phyloP scores from a whole-genome alignment of 1,284 basidiomycete genomes.

The Taiwanofungus camphoratus region DNA sequence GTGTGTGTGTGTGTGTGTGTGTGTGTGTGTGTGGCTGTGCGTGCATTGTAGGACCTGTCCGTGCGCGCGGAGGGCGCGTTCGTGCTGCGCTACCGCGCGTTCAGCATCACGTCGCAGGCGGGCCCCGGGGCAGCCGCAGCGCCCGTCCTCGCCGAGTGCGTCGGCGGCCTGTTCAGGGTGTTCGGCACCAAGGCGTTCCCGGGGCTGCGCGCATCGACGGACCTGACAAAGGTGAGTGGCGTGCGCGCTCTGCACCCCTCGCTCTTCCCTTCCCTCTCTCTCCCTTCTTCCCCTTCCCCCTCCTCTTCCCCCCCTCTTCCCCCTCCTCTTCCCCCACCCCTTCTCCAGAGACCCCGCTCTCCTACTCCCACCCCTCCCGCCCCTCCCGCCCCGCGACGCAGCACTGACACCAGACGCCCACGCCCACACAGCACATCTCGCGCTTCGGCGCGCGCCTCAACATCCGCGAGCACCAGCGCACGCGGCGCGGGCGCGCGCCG shows the following conservation, averaged over 20 bases:
- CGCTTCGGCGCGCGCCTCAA: not conserved
- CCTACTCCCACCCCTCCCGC: too few species aligned
- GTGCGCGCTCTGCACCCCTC: not conserved
- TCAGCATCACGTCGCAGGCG: constrained; percentile 5
- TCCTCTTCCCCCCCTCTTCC: too few species aligned
- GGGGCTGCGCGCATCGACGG: constrained; percentile 59
- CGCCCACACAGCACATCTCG: not conserved
- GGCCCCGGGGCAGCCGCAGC: constrained; percentile 26
- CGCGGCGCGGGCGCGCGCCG: too few species aligned
- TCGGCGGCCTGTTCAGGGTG: constrained; percentile 58
- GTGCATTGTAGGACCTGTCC: constrained; percentile 6
- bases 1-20: too few species aligned
- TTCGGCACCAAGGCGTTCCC: constrained; percentile 77
- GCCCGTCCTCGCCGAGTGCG: constrained; percentile 59
- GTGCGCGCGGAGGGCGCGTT: constrained; percentile 3
- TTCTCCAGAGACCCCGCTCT: too few species aligned
- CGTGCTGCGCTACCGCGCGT: constrained; percentile 1
- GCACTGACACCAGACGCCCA: not conserved
- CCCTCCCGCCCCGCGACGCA: too few species aligned
- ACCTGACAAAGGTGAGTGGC: constrained; percentile 55
- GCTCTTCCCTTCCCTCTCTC: too few species aligned
- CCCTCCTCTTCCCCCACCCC: too few species aligned
- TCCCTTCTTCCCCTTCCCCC: too few species aligned
- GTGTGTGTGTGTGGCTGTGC: too few species aligned
- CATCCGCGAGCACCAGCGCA: not conserved